Conservation (phyloP, 228 moss, liverwort and hornwort species). For the Sphagnum magellanicum region DNA sequence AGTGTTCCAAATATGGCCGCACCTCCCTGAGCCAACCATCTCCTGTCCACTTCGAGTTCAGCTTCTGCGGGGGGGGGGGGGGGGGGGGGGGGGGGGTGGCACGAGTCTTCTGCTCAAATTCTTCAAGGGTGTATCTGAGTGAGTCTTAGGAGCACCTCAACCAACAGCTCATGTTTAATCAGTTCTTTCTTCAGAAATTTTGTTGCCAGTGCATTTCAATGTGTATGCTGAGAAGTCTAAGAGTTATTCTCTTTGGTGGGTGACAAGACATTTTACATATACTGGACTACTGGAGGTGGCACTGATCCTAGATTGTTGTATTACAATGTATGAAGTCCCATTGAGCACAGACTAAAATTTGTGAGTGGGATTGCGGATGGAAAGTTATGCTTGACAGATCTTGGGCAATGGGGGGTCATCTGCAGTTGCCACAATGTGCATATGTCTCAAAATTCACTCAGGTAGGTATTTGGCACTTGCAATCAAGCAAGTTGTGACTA, state of each 20-base stretch:
- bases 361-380: constrained; percentile 59
- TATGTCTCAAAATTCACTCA: constrained; percentile 88
- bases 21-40: constrained; percentile 19
- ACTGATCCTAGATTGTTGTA: too few species aligned
- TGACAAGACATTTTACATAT: too few species aligned
- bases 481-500: too few species aligned
- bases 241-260: too few species aligned
- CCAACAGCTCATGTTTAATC: neutral
- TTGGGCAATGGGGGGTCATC: constrained; percentile 74
- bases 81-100: too few species aligned
- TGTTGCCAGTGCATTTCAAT: neutral
- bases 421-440: constrained; percentile 71
- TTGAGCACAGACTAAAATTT: neutral
- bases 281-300: too few species aligned
- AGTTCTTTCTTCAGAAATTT: too few species aligned
- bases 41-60: constrained; percentile 14
- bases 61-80: constrained; percentile 49
- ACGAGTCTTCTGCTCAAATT: constrained; percentile 66
- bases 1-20: constrained; percentile 25
- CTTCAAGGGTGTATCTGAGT: constrained; percentile 31
- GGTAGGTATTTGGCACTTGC: constrained; percentile 24
- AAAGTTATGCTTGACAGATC: constrained; percentile 64
- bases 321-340: too few species aligned
- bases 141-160: too few species aligned
- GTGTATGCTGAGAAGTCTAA: neutral